Evolutionary conservation across 306 rosid species (phyloP).

Genomic region (Cicer chorassanicum): DNA sequence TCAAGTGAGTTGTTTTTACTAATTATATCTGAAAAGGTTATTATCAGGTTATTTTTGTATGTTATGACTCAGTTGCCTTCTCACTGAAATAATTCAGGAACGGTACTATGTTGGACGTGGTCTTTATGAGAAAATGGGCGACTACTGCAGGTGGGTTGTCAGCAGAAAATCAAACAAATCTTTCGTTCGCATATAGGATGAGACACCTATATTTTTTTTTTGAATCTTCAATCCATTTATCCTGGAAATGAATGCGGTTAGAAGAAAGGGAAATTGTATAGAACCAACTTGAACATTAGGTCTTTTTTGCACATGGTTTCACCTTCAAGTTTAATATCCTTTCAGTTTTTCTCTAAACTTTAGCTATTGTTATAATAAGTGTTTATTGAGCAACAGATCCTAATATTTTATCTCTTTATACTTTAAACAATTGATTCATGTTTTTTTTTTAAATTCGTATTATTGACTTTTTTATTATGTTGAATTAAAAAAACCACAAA

Average conservation of each 20-base stretch:
- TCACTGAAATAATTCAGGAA: conserved; percentile 65
- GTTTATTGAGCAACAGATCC: neutral
- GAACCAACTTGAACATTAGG: neutral
- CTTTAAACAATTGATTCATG: conserved; percentile 5
- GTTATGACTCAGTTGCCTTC: conserved; percentile 44
- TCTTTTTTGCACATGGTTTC: neutral
- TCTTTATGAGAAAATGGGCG: conserved; percentile 82
- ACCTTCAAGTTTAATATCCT: neutral
- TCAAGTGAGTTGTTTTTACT: conserved; percentile 58
- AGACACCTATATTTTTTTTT: conserved; percentile 18
- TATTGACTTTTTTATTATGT: neutral
- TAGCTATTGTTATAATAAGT: neutral
- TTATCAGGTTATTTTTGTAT: conserved; percentile 32
- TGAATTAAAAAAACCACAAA: neutral
- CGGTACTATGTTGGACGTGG: conserved; percentile 97
- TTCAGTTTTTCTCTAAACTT: neutral
- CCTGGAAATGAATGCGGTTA: neutral
- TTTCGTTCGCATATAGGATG: conserved; percentile 6
- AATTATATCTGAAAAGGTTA: conserved; percentile 3
- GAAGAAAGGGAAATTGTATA: neutral
- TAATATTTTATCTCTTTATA: neutral
- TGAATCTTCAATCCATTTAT: conserved; percentile 12
- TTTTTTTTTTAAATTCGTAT: neutral
- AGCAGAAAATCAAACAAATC: conserved; percentile 10
- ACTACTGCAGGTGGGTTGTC: conserved; percentile 79